Conservation (phyloP, 306 rosid genomes). For the Luffa aegyptiaca region DNA sequence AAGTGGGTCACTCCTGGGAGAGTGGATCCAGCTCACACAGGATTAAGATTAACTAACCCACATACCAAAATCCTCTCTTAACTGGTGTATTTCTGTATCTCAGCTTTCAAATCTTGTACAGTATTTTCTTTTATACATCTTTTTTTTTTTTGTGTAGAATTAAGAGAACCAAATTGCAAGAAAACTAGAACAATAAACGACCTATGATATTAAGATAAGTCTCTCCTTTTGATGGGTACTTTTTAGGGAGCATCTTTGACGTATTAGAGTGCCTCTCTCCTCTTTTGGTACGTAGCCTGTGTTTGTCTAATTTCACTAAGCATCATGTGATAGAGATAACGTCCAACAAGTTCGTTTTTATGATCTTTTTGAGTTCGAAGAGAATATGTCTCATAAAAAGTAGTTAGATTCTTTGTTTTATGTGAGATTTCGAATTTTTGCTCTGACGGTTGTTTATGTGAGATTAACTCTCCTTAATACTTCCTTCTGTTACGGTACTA, state of each 20-base stretch:
- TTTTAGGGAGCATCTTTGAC: background rate
- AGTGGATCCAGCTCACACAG: conserved; percentile 88
- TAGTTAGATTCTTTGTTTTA: background rate
- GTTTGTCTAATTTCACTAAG: background rate
- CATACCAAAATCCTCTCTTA: conserved; percentile 12
- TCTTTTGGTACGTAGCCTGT: background rate
- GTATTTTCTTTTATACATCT: background rate
- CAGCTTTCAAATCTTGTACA: background rate
- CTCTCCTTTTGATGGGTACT: background rate
- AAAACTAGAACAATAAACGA: background rate
- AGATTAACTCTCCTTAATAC: too few species aligned
- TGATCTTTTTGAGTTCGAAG: background rate
- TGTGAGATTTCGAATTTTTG: too few species aligned
- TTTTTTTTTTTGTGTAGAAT: background rate
- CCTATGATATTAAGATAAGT: background rate
- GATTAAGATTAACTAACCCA: conserved; percentile 31
- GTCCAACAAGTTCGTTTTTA: background rate
- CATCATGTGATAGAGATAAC: background rate
- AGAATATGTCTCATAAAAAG: background rate
- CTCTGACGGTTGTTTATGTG: too few species aligned
- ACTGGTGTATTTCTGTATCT: background rate
- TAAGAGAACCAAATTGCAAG: background rate
- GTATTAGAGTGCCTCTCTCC: background rate
- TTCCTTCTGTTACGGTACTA: too few species aligned
- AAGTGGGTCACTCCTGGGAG: conserved; percentile 52